Base-by-base conservation (phyloP, 2,329 filamentous ascomycete species). In the Hypocrella siamensis region DNA sequence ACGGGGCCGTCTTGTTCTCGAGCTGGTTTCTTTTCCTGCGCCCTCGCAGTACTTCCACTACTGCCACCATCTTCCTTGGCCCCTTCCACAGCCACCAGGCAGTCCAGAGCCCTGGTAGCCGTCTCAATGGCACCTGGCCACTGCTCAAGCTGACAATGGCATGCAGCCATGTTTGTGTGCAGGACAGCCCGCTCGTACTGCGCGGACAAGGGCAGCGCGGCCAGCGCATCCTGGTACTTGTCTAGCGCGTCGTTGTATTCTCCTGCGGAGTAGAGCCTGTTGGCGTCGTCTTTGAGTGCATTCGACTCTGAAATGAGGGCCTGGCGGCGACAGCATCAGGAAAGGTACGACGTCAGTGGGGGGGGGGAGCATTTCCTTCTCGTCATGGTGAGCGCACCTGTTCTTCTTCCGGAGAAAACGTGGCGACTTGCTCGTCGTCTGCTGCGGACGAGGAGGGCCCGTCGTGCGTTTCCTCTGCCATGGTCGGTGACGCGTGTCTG, bases 121-220 rank as follows among this genome's bases (percentile, higher is more conserved):
- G 71, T 67, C 30, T 77, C 75, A 27, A 85, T 67, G 8, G 84
- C 82, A 19, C 82, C 75, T 42, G 86, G 84, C 82, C 85, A 94
- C 38, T 88, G 77, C 38, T 75, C 65, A 3, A 92, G 62, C 51
- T 92, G 92, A 33, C 96, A 53, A 45, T 93, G 74, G 49, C 85
- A 93, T 8, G 86, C 88, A 2, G 88, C 71, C 41, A 94, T 78
- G 58, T 96, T 96, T 50, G 80, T 85, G 36, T 78, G 74, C 5
- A 96, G 64, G 8, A 96, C 82, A 17, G 86, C 84, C 39, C 88
- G 65, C 43, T 93, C 84, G 57, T 83, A 93, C 50, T 88, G 75
- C 17, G 93, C 70, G 50, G 93, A 92, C 40, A 73, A 76, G 2
- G 88, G 88, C 46, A 83, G 86, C 6, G 75, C 69, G 10, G 73